Evolutionary conservation across 2,329 filamentous ascomycete species (phyloP).

Genomic region (Pochonia chlamydosporia): DNA sequence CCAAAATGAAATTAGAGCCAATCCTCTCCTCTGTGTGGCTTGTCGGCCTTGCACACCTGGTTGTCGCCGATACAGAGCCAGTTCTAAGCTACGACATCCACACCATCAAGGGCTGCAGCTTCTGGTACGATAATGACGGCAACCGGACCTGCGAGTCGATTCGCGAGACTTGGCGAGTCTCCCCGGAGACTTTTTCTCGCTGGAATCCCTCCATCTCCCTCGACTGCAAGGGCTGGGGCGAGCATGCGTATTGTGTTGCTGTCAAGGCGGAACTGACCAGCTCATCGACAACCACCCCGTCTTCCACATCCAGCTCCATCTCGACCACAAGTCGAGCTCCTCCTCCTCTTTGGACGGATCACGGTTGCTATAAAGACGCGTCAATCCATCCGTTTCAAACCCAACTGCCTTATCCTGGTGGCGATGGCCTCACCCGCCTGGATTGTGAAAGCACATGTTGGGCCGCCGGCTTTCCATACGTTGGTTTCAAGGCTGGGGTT

Average conservation of each 20-base stretch:
- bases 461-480: not conserved
- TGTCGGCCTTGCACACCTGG: not conserved
- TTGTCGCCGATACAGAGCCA: not conserved
- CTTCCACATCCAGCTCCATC: not conserved
- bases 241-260: not conserved
- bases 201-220: slow-evolving; percentile 1
- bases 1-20: slow-evolving; percentile 1
- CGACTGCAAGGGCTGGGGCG: slow-evolving; percentile 1
- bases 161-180: not conserved
- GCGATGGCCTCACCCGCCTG: not conserved
- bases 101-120: slow-evolving; percentile 1
- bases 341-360: not conserved
- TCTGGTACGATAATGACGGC: slow-evolving; percentile 1
- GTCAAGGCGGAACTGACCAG: not conserved
- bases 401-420: not conserved
- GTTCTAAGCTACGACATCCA: not conserved
- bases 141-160: not conserved
- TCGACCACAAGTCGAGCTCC: not conserved
- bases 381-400: not conserved
- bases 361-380: slow-evolving; percentile 1
- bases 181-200: not conserved
- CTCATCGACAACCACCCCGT: not conserved
- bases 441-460: not conserved
- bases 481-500: not conserved
- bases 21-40: slow-evolving; percentile 1